Evolutionary conservation across 2,329 filamentous ascomycete genomes (phyloP), one percentile per base, ranked within the genome.

Genomic region (Cordyceps fumosorosea): DNA sequence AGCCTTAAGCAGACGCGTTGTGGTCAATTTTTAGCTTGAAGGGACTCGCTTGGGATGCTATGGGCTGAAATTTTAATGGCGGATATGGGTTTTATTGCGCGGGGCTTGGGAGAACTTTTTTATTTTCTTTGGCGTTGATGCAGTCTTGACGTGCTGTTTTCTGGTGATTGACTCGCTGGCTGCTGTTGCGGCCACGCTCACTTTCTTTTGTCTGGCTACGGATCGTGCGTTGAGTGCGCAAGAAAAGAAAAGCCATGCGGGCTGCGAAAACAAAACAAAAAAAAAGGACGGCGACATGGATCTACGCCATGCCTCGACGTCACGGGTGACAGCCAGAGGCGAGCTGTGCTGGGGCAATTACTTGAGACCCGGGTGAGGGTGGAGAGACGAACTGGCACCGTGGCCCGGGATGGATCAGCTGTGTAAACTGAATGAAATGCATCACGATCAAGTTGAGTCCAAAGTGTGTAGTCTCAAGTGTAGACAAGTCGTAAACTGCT

Each of bases 1-100:
- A 90, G 77, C 87, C 89, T 76, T 91, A 80, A 79, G 37, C 42
- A 40, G 40, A 26, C n/a, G 48, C 22, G 47, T 48, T 7, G 34
- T 29, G 11, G 42, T 45, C 20, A 14, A 29, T 11, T 8, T 50
- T 48, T 50, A 20, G 26, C 52, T 53, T 60, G 51, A 56, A 18
- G 34, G 48, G 34, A 50, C n/a, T 50, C 50, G 32, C 45, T 32
- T 8, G 50, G 24, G n/a, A 44, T 51, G 60, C 22, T 24, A 56
- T 22, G 60, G 44, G 44, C 29, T 40, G 42, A 50, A 22, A 37
- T 69, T 67, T 69, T 71, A 72, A 72, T 62, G 59, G 58, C 52
- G 59, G 58, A 57, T 22, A 57, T 53, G 60, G 60, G 24, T 62
- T 75, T 74, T 73, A 76, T 72, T 69, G 68, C 74, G 72, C 73